Base-by-base conservation (phyloP, 1,284 basidiomycete genomes). In the Ganoderma sinense region DNA sequence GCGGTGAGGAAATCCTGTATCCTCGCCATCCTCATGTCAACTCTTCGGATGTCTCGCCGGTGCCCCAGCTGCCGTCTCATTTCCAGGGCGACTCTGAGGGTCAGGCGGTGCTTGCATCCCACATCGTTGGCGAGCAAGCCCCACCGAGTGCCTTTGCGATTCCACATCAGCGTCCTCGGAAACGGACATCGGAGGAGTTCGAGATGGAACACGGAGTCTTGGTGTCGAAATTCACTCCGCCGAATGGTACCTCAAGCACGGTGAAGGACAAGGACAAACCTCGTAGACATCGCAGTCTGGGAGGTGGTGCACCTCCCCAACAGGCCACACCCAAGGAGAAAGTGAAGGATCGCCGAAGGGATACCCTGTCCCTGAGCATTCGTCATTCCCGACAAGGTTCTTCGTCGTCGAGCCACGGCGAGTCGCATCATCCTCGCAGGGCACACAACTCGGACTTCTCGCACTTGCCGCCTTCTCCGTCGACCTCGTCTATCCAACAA, bases 401-500 rank as follows among this genome's bases (percentile, higher is more conserved):
- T n/a, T 88, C 90, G 8, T 86, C 89, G 4, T 89, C 90, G 4
- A 87, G 85, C 71, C 84, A 86, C 29, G 85, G 84, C 65, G 90
- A 91, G 62, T 75, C 76, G 67, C 81, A 82, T 45, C 79, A 81
- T 74, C 77, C 86, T 53, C 88, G 91, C 40, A 89, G 91, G 51
- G 85, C 86, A 61, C 87, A 88, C 71, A 84, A 87, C 59, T 88
- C 89, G n/a, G 94, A 96, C 79, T 96, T 94, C 80, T 95, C 95
- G 0, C 94, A 95, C 78, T 84, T 97, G 3, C 95, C 95, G 11
- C 94, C 95, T 8, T 96, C 94, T 18, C 94, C 96, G 10, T 94
- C 94, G 2, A 90, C 93, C 4, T 89, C 93, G 2, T 94, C 94
- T 1, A 95, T 96, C 70, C 92, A 94, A 73, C 93, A 95, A 72